Evolutionary conservation across 192 early-diverging fungal species (phyloP).

Genomic region (Linnemannia hyalina): DNA sequence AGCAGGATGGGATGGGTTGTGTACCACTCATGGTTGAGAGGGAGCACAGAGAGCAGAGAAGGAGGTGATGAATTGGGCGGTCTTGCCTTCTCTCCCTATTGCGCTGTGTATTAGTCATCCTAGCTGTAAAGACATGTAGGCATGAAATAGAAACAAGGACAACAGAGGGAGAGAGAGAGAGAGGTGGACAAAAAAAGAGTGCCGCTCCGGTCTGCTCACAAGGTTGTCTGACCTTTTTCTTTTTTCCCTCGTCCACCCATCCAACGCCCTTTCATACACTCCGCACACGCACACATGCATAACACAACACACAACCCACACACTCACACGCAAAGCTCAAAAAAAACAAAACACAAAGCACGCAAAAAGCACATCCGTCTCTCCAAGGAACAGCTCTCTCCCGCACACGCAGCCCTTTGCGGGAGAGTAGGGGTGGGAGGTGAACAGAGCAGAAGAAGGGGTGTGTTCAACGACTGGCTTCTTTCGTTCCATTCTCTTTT

Average conservation of each 20-base stretch:
- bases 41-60: background rate
- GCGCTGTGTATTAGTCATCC: background rate
- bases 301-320: background rate
- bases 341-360: slow-evolving; percentile 27
- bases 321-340: slow-evolving; percentile 5
- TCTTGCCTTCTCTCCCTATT: background rate
- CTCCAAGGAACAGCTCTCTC: background rate
- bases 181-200: slow-evolving; percentile 6
- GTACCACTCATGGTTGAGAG: background rate
- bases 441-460: background rate
- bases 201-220: slow-evolving; percentile 4
- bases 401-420: background rate
- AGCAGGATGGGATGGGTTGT: background rate
- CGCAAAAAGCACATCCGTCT: slow-evolving; percentile 14
- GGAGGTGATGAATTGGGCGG: background rate
- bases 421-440: background rate
- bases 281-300: background rate
- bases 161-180: background rate
- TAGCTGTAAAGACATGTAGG: background rate
- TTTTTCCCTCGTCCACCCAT: background rate
- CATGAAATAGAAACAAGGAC: background rate
- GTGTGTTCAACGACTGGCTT: background rate
- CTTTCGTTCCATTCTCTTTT: background rate
- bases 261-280: slow-evolving; percentile 1
- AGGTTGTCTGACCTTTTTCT: background rate